A percentile compares a stretch with the other conserved stretches of the same genome.
Evolutionary conservation across 805 yeast genomes (phyloP).

Genomic region (Soucietia sequanensis): DNA sequence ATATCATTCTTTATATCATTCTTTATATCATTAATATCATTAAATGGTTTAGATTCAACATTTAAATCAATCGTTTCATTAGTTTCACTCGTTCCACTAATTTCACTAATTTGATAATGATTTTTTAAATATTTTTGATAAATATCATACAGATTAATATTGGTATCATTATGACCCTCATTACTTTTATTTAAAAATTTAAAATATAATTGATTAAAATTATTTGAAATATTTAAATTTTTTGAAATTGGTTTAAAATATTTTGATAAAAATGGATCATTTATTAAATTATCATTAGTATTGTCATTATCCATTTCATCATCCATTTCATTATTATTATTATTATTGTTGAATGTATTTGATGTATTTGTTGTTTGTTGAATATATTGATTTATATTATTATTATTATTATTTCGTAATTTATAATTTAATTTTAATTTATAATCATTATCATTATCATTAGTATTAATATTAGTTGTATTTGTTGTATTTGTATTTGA

Average conservation of each 20-base stretch:
- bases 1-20: not conserved
- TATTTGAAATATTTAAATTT: slow-evolving; percentile 9
- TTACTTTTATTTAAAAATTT: slow-evolving; percentile 14
- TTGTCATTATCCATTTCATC: too few species aligned
- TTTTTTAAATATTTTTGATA: slow-evolving; percentile 22
- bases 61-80: not conserved
- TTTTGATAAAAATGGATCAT: slow-evolving; percentile 20
- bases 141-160: slow-evolving; percentile 18
- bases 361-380: too few species aligned
- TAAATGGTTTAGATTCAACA: slow-evolving; percentile 1
- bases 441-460: too few species aligned
- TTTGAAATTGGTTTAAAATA: slow-evolving; percentile 16
- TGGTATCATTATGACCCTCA: slow-evolving; percentile 15
- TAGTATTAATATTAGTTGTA: too few species aligned
- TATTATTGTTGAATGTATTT: too few species aligned
- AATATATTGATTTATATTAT: too few species aligned
- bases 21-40: too few species aligned
- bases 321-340: too few species aligned
- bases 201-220: slow-evolving; percentile 18
- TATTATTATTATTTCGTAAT: too few species aligned
- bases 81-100: slow-evolving; percentile 1
- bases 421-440: too few species aligned
- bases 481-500: too few species aligned
- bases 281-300: too few species aligned
- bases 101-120: slow-evolving; percentile 6